Percentiles rank a stretch among this genome's conserved stretches.
phyloP scores from a whole-genome alignment of 164 flowering plant species.

The Tetracentron sinense region DNA sequence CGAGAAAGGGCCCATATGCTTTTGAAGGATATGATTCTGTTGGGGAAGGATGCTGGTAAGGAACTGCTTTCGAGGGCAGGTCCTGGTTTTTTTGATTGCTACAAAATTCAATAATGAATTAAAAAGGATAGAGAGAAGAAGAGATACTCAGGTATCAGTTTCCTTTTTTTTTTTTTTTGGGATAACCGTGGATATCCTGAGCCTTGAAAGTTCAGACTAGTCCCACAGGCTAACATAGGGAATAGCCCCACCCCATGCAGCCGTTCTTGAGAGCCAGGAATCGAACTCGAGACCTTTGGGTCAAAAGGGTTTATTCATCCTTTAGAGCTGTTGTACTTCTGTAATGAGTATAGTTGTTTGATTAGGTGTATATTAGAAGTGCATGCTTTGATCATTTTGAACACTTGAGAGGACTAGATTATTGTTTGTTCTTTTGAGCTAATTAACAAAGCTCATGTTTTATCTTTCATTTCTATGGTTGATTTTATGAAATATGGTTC shows the following conservation, averaged over 20 bases:
- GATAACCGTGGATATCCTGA: no score
- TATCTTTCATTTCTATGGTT: no score
- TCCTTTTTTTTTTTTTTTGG: no score
- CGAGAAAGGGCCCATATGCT: constrained; percentile 66
- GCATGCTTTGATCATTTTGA: not conserved
- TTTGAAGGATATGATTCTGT: constrained; percentile 70
- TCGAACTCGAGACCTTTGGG: constrained; percentile 10
- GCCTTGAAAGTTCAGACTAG: no score
- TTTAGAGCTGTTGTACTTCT: constrained; percentile 1
- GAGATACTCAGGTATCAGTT: not conserved
- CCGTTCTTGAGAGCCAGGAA: no score
- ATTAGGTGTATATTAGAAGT: constrained; percentile 7
- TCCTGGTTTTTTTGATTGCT: constrained; percentile 62
- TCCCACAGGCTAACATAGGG: no score
- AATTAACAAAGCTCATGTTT: no score
- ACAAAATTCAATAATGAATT: not conserved
- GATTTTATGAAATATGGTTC: no score
- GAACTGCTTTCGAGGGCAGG: constrained; percentile 84
- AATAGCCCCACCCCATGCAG: no score
- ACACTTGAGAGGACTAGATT: no score
- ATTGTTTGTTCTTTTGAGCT: no score
- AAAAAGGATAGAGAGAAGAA: not conserved
- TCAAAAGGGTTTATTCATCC: constrained; percentile 8
- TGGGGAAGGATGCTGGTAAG: constrained; percentile 94
- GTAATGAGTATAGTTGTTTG: constrained; percentile 1